Percentiles rank a stretch among this genome's conserved stretches.
phyloP scores from a whole-genome alignment of 2,329 filamentous ascomycete species.

The Fusarium denticulatum region DNA sequence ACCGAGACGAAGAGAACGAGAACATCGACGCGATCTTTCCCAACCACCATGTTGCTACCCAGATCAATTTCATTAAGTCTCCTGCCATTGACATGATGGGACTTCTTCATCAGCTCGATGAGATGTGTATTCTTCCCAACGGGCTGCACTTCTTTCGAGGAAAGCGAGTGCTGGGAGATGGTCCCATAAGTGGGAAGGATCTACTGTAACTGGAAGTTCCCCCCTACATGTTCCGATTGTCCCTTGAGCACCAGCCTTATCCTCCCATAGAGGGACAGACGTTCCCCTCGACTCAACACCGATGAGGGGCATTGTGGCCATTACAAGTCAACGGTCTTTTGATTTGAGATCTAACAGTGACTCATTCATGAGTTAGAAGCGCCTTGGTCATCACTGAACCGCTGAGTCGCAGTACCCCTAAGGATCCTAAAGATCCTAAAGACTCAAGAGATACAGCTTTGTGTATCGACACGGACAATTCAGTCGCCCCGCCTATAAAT shows the following conservation, averaged over 20 bases:
- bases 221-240: neutral
- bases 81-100: neutral
- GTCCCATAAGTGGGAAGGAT: too few species aligned
- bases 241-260: neutral
- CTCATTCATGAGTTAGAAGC: neutral
- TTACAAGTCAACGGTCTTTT: neutral
- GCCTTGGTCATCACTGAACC: neutral
- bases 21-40: neutral
- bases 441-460: neutral
- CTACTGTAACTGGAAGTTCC: neutral
- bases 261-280: neutral
- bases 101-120: neutral
- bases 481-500: neutral
- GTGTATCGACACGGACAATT: neutral
- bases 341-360: neutral
- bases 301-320: neutral
- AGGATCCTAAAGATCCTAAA: neutral
- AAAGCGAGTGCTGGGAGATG: neutral
- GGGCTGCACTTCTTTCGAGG: neutral
- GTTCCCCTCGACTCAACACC: neutral
- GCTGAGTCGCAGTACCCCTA: neutral
- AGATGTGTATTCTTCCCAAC: neutral
- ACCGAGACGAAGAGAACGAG: neutral
- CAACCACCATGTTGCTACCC: accelerated
- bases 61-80: neutral